Conservation (phyloP, 2,329 filamentous ascomycete genomes). For the Stachybotrys elegans region DNA sequence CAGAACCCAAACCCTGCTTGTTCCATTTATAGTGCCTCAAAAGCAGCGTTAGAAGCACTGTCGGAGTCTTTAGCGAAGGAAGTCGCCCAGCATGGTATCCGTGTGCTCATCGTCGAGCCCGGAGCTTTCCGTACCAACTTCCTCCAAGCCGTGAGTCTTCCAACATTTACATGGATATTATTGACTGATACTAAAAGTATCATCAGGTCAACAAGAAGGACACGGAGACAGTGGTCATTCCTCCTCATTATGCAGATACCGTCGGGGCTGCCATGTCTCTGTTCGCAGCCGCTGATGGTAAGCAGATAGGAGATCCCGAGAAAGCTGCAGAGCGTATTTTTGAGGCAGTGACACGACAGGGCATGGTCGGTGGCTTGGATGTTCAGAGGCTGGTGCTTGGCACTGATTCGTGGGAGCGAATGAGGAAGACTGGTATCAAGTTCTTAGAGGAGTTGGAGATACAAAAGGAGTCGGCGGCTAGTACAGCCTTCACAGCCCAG, state of each 20-base stretch:
- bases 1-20: constrained; percentile 31
- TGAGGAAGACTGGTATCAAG: too few relatives aligned
- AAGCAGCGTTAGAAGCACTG: constrained; percentile 36
- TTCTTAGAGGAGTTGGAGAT: too few relatives aligned
- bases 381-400: constrained; percentile 29
- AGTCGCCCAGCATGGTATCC: constrained; percentile 36
- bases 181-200: too few relatives aligned
- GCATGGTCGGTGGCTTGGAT: constrained; percentile 17
- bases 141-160: too few relatives aligned
- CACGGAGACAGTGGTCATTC: too few relatives aligned
- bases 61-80: constrained; percentile 37
- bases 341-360: constrained; percentile 27
- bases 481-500: too few relatives aligned
- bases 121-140: constrained; percentile 47
- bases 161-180: constrained; percentile 14
- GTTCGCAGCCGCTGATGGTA: constrained; percentile 20
- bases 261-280: constrained; percentile 17
- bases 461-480: too few relatives aligned
- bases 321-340: constrained; percentile 31
- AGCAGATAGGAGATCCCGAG: constrained; percentile 33
- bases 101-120: constrained; percentile 40
- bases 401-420: too few relatives aligned
- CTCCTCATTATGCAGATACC: too few relatives aligned
- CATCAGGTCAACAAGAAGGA: too few relatives aligned
- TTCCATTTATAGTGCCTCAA: constrained; percentile 40